Base-by-base conservation (phyloP, 441 rosid species). In the Theobroma grandiflorum region DNA sequence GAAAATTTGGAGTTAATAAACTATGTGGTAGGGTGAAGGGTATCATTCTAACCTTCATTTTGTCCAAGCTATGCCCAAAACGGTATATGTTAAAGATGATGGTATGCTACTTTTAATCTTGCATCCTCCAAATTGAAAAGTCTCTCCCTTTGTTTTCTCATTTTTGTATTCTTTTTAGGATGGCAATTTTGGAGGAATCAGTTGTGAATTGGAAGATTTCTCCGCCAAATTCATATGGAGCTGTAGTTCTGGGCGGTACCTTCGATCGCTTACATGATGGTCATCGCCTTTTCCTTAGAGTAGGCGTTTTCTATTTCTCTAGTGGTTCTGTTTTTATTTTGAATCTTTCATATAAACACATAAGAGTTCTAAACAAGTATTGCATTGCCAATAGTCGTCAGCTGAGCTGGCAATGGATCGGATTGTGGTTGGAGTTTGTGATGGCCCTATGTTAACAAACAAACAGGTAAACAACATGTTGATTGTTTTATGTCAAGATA, bases 231-330 rank as follows among this genome's bases (percentile, higher is more conserved):
- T 84, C 92, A 0, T 94, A 90, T n/a, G 79, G 86, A 5, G 87
- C 95, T 8, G 96, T 95, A 14, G 98, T 96, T 79, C 92, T 96
- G 3, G 99, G 99, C 2, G 97, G 99, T 45, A 95, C 98, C 14
- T 93, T 95, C 61, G 98, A 96, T 78, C 91, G 95, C 4, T 86
- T 95, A 40, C 97, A 96, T 62, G 97, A 93, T 49, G 98, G 98
- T 14, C 98, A 96, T 80, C 94, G 95, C 73, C 90, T 84, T 71
- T 95, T 96, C 80, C 98, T 96, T 83, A 86, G 91, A 93, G 98
- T 92, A 63, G 14, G 6, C 63, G 16, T 12, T 3, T 31, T 9
- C 33, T 26, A n/a, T 22, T 67, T 64, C 52, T 63, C 14, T 7
- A 18, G 31, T 78, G 6, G 8, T 3, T 31, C 15, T 49, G 8